These are phyloP conservation scores for Toxoplasma gondii DNA, from an alignment of 169 alveolate genomes.

Conservation along the genomic window DNA sequence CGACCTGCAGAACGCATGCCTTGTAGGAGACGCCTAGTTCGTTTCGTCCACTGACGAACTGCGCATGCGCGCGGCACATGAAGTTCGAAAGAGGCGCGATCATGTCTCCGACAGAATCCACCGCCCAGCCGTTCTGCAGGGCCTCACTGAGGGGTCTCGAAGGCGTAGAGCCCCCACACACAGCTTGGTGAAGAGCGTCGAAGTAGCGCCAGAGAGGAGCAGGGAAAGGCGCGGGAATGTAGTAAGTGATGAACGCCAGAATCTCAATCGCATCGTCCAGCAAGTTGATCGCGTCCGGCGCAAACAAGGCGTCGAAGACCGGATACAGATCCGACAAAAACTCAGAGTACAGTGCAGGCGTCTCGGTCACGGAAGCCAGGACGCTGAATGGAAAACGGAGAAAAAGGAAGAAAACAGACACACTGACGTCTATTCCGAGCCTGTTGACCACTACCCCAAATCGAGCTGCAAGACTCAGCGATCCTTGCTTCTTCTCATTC, in stretches of 20 bases:
- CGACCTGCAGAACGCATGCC: constrained; percentile 7
- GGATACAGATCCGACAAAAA: constrained; percentile 23
- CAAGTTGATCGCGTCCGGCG: constrained; percentile 23
- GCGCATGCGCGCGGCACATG: constrained; percentile 14
- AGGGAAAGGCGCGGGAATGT: constrained; percentile 56
- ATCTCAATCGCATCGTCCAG: constrained; percentile 48
- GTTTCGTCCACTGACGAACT: constrained; percentile 7
- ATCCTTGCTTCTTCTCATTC: no score
- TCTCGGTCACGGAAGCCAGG: constrained; percentile 48
- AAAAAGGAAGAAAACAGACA: no score
- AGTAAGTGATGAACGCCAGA: constrained; percentile 34
- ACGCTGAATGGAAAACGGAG: constrained; percentile 4
- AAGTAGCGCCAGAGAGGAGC: constrained; percentile 43
- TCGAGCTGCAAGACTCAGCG: no score
- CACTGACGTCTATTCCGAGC: no score
- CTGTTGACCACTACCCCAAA: no score
- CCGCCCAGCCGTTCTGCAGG: not conserved
- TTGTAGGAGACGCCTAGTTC: constrained; percentile 29
- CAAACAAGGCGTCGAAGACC: constrained; percentile 6
- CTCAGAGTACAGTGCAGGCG: constrained; percentile 54
- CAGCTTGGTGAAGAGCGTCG: constrained; percentile 4
- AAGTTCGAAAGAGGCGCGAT: not conserved
- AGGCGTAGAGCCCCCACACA: constrained; percentile 41
- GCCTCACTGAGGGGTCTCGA: constrained; percentile 34
- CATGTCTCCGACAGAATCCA: constrained; percentile 25